Conservation (phyloP, 176 grass and related monocot genomes). For the Tillandsia fasciculata region DNA sequence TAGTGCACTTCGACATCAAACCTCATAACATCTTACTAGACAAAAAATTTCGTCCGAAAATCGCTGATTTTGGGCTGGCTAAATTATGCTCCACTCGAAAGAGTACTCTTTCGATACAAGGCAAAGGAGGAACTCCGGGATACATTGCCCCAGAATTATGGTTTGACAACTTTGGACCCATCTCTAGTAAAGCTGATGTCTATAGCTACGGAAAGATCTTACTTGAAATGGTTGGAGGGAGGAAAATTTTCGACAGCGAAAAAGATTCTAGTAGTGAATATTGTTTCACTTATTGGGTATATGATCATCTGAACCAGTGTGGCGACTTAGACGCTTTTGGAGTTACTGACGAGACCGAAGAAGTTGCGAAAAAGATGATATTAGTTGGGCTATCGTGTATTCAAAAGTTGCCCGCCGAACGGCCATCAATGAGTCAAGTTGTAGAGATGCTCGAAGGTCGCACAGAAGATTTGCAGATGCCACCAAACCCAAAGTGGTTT, state of each 20-base stretch:
- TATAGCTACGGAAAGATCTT: constrained; percentile 2
- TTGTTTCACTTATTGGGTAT: neutral
- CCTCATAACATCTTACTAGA: constrained; percentile 2
- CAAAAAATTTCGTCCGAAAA: neutral
- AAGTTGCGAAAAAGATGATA: neutral
- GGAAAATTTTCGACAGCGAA: no score
- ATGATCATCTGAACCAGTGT: neutral
- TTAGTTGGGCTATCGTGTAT: neutral
- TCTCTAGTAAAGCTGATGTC: neutral
- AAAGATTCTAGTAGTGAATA: no score
- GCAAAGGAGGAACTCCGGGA: neutral
- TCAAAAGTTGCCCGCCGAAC: neutral
- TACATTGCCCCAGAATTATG: neutral
- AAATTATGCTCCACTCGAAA: neutral
- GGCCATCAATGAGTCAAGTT: neutral
- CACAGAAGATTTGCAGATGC: neutral
- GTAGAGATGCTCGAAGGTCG: neutral
- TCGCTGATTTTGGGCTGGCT: neutral
- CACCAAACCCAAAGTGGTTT: neutral
- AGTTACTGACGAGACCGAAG: neutral
- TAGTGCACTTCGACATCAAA: neutral
- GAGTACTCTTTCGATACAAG: neutral
- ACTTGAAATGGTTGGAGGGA: constrained; percentile 7
- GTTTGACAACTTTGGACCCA: neutral
- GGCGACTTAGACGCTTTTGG: neutral